Conservation (phyloP, 441 rosid genomes). For the Croton setiger region DNA sequence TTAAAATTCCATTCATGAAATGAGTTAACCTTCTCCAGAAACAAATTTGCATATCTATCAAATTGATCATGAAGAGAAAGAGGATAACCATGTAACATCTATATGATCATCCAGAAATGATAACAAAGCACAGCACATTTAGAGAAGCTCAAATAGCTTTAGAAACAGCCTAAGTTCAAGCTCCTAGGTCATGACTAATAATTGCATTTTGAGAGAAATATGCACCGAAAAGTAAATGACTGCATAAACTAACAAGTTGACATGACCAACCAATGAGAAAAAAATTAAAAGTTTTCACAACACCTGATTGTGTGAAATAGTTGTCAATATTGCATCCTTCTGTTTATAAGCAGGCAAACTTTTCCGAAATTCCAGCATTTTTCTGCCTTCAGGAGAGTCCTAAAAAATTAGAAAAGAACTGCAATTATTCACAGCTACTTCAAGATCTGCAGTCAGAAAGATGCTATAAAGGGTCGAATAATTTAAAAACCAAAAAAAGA, state of each 20-base stretch:
- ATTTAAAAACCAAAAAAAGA: constrained; percentile 6
- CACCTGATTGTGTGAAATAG: constrained; percentile 77
- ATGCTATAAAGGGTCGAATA: constrained; percentile 4
- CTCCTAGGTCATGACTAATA: neutral
- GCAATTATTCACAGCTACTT: constrained; percentile 6
- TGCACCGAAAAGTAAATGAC: neutral
- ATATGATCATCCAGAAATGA: neutral
- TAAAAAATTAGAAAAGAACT: constrained; percentile 24
- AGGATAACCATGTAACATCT: neutral
- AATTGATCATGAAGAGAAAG: neutral
- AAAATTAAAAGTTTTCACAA: neutral
- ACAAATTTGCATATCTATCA: neutral
- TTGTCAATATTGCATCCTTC: constrained; percentile 57
- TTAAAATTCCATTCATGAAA: neutral
- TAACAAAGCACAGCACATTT: neutral
- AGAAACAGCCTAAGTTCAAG: neutral
- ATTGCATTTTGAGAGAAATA: neutral
- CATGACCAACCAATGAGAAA: constrained; percentile 11
- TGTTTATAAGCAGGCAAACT: constrained; percentile 77
- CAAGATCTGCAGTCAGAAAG: constrained; percentile 10
- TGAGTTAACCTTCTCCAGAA: neutral
- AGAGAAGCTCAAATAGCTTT: neutral
- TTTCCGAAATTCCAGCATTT: constrained; percentile 62
- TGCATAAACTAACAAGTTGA: neutral
- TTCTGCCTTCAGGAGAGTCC: constrained; percentile 66